phyloP scores from a whole-genome alignment of 2,329 filamentous ascomycete genomes.

The Nannizziopsis arthrosporioides region DNA sequence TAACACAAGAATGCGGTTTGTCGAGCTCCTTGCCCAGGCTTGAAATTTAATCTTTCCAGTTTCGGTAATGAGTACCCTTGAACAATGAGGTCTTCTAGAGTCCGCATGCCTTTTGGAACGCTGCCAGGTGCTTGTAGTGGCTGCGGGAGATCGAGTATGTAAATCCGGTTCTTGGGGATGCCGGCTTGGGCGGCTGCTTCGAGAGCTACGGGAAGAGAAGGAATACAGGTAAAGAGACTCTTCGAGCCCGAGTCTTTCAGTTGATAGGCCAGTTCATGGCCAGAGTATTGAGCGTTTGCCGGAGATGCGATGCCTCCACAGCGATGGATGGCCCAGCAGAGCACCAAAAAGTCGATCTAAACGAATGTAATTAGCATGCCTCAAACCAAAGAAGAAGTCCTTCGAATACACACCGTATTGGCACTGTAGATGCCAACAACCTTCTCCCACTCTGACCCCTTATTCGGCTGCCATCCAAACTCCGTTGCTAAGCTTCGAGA shows the following conservation, averaged over 20 bases:
- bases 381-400: neutral
- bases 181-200: conserved; percentile 52
- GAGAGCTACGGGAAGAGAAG: conserved; percentile 53
- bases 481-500: conserved; percentile 58
- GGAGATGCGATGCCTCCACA: conserved; percentile 63
- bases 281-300: conserved; percentile 63
- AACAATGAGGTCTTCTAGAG: conserved; percentile 53
- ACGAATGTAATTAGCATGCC: neutral
- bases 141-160: conserved; percentile 57
- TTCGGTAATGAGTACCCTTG: conserved; percentile 41
- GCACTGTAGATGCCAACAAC: conserved; percentile 65
- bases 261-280: conserved; percentile 59
- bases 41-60: conserved; percentile 33
- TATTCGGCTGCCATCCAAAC: conserved; percentile 57
- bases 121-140: conserved; percentile 39
- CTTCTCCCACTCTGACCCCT: conserved; percentile 70
- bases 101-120: conserved; percentile 42
- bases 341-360: conserved; percentile 61
- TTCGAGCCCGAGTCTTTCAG: conserved; percentile 57
- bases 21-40: conserved; percentile 37
- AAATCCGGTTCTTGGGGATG: conserved; percentile 54
- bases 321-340: conserved; percentile 63
- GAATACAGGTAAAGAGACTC: conserved; percentile 59
- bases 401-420: conserved; percentile 51
- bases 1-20: conserved; percentile 69